These are phyloP conservation scores for Macroventuria anomochaeta DNA, from an alignment of 2,329 filamentous ascomycete genomes.

Conservation along the genomic window DNA sequence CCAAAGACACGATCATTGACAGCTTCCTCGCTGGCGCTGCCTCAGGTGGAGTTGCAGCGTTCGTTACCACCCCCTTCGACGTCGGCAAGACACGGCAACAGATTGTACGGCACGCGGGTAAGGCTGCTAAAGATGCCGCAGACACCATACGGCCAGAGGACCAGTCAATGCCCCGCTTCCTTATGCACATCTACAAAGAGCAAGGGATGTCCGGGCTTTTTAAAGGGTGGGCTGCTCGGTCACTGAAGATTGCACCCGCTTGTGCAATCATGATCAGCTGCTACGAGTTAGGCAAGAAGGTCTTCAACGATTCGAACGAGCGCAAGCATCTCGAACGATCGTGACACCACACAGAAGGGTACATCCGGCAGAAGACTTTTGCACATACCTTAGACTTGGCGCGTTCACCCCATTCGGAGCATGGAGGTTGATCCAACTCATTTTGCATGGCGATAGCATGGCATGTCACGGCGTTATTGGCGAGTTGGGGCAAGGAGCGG, in stretches of 20 bases:
- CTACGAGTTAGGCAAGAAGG: conserved; percentile 94
- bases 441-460: conserved; percentile 19
- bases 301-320: conserved; percentile 78
- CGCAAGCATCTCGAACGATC: conserved; percentile 44
- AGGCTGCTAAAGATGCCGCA: conserved; percentile 48
- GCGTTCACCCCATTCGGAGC: background rate
- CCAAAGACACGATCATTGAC: conserved; percentile 80
- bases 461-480: conserved; percentile 18
- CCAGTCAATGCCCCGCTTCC: conserved; percentile 76
- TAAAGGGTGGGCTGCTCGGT: conserved; percentile 88
- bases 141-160: conserved; percentile 69
- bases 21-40: conserved; percentile 86
- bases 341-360: conserved; percentile 4
- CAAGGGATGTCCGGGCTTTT: conserved; percentile 85
- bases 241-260: conserved; percentile 91
- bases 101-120: conserved; percentile 68
- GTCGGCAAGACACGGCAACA: conserved; percentile 97
- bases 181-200: conserved; percentile 89
- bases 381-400: conserved; percentile 12
- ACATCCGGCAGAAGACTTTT: background rate
- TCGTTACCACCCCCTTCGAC: conserved; percentile 93
- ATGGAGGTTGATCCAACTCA: conserved; percentile 20
- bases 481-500: conserved; percentile 17
- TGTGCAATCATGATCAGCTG: conserved; percentile 99
- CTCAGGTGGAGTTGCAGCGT: conserved; percentile 83